phyloP scores from a whole-genome alignment of 192 early-diverging fungal genomes.

The Linderina pennispora region DNA sequence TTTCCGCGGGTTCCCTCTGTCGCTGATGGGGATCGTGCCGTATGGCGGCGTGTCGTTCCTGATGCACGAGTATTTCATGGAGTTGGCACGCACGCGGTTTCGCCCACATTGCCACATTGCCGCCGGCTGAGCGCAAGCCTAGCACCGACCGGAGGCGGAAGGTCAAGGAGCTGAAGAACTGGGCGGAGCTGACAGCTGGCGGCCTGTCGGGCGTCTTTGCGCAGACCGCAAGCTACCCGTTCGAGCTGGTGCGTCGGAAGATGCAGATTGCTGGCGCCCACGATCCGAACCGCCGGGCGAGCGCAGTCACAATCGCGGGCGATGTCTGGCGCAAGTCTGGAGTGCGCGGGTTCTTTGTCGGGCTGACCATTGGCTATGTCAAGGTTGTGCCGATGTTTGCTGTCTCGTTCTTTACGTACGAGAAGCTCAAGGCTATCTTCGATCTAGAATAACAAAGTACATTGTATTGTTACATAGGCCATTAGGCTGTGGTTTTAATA shows the following conservation, averaged over 20 bases:
- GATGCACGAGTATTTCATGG: conserved; percentile 71
- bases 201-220: conserved; percentile 78
- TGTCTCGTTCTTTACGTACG: conserved; percentile 82
- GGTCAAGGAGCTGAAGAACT: conserved; percentile 55
- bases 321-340: conserved; percentile 64
- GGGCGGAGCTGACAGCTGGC: conserved; percentile 76
- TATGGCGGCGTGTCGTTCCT: conserved; percentile 96
- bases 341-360: conserved; percentile 87
- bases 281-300: conserved; percentile 46
- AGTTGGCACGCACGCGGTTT: conserved; percentile 52
- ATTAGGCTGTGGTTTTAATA: too few relatives aligned
- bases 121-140: conserved; percentile 4
- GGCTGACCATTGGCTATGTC: conserved; percentile 94
- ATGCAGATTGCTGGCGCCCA: conserved; percentile 75
- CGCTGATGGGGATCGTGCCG: conserved; percentile 89
- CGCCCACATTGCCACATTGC: conserved; percentile 26
- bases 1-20: conserved; percentile 88
- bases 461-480: too few relatives aligned
- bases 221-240: conserved; percentile 85
- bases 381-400: conserved; percentile 94
- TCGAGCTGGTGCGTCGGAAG: conserved; percentile 82
- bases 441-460: conserved; percentile 27
- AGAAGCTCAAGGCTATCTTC: conserved; percentile 44
- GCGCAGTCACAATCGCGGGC: conserved; percentile 53
- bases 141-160: conserved; percentile 28